Percentiles rank a stretch among this genome's conserved stretches.
Conservation (phyloP, 106 monocot genomes). For the Dioscorea alata region DNA sequence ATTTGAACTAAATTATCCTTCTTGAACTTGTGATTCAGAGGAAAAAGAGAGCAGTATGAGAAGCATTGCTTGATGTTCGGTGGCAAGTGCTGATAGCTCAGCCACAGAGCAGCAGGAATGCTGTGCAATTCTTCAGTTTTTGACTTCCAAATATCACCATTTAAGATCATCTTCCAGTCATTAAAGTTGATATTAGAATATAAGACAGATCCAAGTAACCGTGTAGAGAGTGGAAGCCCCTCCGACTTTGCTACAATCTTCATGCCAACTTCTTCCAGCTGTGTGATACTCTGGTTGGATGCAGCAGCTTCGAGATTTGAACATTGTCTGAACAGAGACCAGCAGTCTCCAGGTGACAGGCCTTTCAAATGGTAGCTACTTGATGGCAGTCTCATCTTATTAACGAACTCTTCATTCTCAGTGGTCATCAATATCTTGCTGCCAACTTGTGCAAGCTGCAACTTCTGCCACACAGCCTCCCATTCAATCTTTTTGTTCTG, state of each 20-base stretch:
- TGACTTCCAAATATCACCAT: not conserved
- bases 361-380: too few species aligned
- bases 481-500: too few species aligned
- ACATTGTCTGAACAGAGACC: too few species aligned
- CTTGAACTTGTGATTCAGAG: not conserved
- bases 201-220: not conserved
- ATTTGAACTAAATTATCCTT: not conserved
- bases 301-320: too few species aligned
- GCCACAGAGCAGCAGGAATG: not conserved
- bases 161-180: not conserved
- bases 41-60: not conserved
- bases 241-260: not conserved
- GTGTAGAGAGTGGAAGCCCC: not conserved
- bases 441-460: too few species aligned
- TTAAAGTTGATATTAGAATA: not conserved
- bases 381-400: too few species aligned
- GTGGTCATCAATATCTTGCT: too few species aligned
- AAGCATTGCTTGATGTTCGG: not conserved
- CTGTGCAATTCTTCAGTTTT: not conserved
- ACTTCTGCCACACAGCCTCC: too few species aligned
- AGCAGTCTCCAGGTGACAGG: too few species aligned
- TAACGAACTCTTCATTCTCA: too few species aligned
- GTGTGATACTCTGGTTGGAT: not conserved
- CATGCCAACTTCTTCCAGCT: not conserved
- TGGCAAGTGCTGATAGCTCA: not conserved